Percentiles rank a stretch among this genome's conserved stretches.
phyloP scores from a whole-genome alignment of 148 eudicot species.

The Limonium bicolor region DNA sequence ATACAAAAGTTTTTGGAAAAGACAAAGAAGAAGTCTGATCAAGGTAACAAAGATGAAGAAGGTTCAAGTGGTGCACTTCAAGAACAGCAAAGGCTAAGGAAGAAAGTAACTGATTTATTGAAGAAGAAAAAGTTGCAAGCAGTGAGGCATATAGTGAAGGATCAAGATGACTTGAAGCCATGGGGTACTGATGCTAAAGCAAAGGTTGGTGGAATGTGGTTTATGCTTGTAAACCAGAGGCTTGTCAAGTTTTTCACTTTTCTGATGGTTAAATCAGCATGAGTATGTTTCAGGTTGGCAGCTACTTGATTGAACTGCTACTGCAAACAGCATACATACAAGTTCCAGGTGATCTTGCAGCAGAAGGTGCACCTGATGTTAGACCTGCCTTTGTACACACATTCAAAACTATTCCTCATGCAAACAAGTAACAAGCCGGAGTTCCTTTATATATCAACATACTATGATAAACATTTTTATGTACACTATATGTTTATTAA shows the following conservation, averaged over 20 bases:
- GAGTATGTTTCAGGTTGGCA: constrained; percentile 56
- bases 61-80: constrained; percentile 11
- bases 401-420: constrained; percentile 29
- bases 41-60: constrained; percentile 23
- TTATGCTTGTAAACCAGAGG: neutral
- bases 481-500: too few species aligned
- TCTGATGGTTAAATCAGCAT: constrained; percentile 2
- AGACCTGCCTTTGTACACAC: constrained; percentile 84
- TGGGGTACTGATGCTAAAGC: constrained; percentile 77
- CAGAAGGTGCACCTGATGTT: constrained; percentile 56
- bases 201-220: constrained; percentile 30
- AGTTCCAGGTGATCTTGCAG: constrained; percentile 45
- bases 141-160: constrained; percentile 39
- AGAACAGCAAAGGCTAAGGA: constrained; percentile 36
- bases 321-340: constrained; percentile 76
- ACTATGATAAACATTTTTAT: too few species aligned
- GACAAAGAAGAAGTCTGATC: constrained; percentile 27
- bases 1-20: constrained; percentile 59
- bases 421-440: constrained; percentile 26
- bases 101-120: constrained; percentile 47
- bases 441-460: neutral
- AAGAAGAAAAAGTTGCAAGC: constrained; percentile 67
- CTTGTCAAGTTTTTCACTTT: neutral
- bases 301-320: constrained; percentile 72
- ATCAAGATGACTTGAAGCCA: constrained; percentile 37